Percentiles rank a stretch among this genome's conserved stretches.
Conservation (phyloP, 78 protist genomes). For the Bigelowiella natans region DNA sequence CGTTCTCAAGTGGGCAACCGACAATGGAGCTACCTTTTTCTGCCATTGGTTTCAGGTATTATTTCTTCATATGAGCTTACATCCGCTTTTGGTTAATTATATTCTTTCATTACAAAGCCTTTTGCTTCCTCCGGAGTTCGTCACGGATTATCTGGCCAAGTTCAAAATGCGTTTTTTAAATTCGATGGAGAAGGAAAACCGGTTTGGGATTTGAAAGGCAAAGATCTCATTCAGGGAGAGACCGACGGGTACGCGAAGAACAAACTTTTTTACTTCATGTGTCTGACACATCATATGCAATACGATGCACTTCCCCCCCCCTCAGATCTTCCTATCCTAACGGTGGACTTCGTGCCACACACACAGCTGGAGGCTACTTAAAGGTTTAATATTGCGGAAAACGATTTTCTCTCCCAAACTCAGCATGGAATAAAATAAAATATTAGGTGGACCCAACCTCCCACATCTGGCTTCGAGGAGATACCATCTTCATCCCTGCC, state of each 20-base stretch:
- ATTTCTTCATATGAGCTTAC: not conserved
- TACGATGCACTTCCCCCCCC: too few species aligned
- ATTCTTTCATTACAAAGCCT: too few species aligned
- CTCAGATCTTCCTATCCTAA: conserved; percentile 66
- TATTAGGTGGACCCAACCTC: conserved; percentile 78
- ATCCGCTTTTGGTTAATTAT: not conserved
- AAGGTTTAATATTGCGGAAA: not conserved
- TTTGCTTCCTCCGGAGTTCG: conserved; percentile 12
- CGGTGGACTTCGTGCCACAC: conserved; percentile 81
- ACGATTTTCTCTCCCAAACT: not conserved
- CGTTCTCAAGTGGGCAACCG: conserved; percentile 74
- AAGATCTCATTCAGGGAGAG: conserved; percentile 63
- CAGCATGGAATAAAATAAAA: conserved; percentile 44
- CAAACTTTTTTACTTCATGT: too few species aligned
- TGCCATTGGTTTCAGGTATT: conserved; percentile 80
- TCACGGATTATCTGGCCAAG: conserved; percentile 25
- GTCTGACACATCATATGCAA: too few species aligned
- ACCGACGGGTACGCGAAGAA: conserved; percentile 61
- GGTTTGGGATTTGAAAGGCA: conserved; percentile 45
- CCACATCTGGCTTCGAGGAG: conserved; percentile 57
- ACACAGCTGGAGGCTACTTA: conserved; percentile 78
- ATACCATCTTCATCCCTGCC: conserved; percentile 55
- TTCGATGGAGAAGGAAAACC: conserved; percentile 40
- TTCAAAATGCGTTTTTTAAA: conserved; percentile 19
- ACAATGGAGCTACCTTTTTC: conserved; percentile 60